A percentile compares a stretch with the other conserved stretches of the same genome.
Evolutionary conservation across 192 early-diverging fungal genomes (phyloP).

Genomic region (Podila epigama): DNA sequence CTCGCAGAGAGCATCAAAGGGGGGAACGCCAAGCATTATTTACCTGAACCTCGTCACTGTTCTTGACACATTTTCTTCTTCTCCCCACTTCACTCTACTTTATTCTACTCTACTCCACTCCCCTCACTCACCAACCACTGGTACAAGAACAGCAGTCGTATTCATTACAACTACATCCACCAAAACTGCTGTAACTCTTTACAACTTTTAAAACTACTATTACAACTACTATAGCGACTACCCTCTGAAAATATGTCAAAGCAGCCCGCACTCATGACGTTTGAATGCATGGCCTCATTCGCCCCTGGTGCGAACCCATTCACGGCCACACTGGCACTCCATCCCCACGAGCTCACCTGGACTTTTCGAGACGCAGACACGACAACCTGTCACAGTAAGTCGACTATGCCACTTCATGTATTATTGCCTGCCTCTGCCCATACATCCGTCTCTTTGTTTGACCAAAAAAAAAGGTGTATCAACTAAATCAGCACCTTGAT

Average conservation of each 20-base stretch:
- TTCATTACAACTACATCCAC: no score
- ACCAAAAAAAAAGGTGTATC: background rate
- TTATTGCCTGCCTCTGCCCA: background rate
- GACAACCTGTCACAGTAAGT: background rate
- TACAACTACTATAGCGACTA: no score
- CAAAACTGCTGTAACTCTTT: no score
- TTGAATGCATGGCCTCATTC: conserved; percentile 18
- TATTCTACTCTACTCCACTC: background rate
- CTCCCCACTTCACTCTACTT: background rate
- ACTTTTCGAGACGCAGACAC: background rate
- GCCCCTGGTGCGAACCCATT: background rate
- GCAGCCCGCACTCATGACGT: background rate
- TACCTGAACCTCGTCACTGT: background rate
- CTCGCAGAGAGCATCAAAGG: no score
- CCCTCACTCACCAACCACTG: background rate
- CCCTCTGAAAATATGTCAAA: background rate
- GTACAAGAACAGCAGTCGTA: no score
- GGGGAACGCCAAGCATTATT: no score
- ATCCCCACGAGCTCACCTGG: conserved; percentile 5
- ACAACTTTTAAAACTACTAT: background rate
- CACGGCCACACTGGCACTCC: background rate
- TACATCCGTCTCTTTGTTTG: background rate
- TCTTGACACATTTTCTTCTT: background rate
- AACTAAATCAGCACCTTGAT: background rate
- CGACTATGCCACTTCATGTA: background rate